Conservation (phyloP, 2,329 filamentous ascomycete species). For the Teratosphaeriaceae sp. region DNA sequence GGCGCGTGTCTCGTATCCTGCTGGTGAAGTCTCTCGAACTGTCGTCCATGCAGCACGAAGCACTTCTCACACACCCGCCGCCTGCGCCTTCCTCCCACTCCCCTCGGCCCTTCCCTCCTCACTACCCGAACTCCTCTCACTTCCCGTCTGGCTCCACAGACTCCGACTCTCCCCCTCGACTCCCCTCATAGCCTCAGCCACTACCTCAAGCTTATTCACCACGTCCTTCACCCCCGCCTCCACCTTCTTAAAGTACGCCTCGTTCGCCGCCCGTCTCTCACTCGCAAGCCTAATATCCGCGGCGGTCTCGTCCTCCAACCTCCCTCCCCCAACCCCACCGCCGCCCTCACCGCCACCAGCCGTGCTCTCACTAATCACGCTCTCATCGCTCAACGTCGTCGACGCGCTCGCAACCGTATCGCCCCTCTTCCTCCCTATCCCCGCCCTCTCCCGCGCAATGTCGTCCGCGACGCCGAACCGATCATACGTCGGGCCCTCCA, state of each 20-base stretch:
- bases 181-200: slow-evolving; percentile 80
- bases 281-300: slow-evolving; percentile 77
- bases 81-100: not conserved
- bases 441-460: slow-evolving; percentile 15
- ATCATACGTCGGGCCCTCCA: slow-evolving; percentile 7
- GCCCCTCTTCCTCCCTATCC: slow-evolving; percentile 10
- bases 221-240: slow-evolving; percentile 87
- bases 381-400: slow-evolving; percentile 24
- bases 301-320: slow-evolving; percentile 78
- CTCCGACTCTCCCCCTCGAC: slow-evolving; percentile 87
- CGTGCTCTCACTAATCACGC: slow-evolving; percentile 15
- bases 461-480: slow-evolving; percentile 23
- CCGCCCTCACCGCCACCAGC: slow-evolving; percentile 7
- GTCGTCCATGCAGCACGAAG: too few species aligned
- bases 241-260: slow-evolving; percentile 85
- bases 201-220: slow-evolving; percentile 82
- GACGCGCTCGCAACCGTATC: slow-evolving; percentile 23
- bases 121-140: not conserved
- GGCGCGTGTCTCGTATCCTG: too few species aligned
- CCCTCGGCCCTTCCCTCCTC: not conserved
- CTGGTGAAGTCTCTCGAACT: too few species aligned
- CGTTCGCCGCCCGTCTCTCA: slow-evolving; percentile 82
- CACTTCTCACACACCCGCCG: not conserved
- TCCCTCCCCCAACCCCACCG: slow-evolving; percentile 14
- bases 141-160: slow-evolving; percentile 53